Conservation (phyloP, 1,139 yeast species). For the Candida gigantensis region DNA sequence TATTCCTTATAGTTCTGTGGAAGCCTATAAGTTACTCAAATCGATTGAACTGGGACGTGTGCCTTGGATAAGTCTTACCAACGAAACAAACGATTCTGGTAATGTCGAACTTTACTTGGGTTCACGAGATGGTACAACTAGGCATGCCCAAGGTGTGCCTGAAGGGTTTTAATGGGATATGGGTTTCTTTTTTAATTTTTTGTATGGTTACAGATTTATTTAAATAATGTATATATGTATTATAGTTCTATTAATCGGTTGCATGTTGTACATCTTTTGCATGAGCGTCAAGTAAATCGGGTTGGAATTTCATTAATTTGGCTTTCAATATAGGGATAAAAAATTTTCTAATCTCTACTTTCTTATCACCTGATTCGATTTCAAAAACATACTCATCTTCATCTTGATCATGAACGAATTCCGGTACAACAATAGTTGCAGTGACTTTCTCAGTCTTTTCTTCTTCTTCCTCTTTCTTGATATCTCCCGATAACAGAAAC, state of each 20-base stretch:
- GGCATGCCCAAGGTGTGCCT: constrained; percentile 88
- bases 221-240: constrained; percentile 2
- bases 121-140: constrained; percentile 46
- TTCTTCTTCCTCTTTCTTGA: constrained; percentile 21
- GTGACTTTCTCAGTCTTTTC: constrained; percentile 22
- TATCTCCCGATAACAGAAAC: constrained; percentile 41
- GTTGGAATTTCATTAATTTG: constrained; percentile 59
- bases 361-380: constrained; percentile 40
- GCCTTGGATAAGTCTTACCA: constrained; percentile 62
- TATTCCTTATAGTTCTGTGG: constrained; percentile 81
- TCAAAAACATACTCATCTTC: constrained; percentile 64
- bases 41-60: constrained; percentile 64
- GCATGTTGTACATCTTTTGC: constrained; percentile 59
- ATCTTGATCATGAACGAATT: constrained; percentile 72
- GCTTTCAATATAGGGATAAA: constrained; percentile 53
- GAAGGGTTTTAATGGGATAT: constrained; percentile 72
- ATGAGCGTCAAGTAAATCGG: constrained; percentile 60
- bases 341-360: constrained; percentile 39
- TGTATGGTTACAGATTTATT: too few relatives aligned
- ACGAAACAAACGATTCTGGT: constrained; percentile 52
- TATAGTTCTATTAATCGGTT: constrained; percentile 18
- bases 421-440: constrained; percentile 55
- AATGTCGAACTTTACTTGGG: constrained; percentile 63
- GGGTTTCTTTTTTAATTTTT: too few relatives aligned
- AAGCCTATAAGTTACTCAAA: constrained; percentile 71